phyloP scores from a whole-genome alignment of 2,329 filamentous ascomycete species.

The Trichoderma guizhouense region DNA sequence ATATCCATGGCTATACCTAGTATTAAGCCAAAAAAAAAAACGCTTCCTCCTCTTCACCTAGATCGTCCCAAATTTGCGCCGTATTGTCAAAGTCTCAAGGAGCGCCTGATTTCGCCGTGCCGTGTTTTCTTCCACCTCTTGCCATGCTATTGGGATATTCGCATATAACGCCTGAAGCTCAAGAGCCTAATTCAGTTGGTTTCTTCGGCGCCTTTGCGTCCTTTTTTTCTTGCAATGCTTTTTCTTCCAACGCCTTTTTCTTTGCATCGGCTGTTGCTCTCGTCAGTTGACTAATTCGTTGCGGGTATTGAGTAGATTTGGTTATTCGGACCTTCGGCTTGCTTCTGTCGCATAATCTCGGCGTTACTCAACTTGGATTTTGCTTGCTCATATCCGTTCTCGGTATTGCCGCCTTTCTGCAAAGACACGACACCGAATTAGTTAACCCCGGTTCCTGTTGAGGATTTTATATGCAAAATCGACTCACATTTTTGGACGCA shows the following conservation, averaged over 20 bases:
- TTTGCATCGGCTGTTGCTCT: neutral
- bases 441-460: neutral
- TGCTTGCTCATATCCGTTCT: neutral
- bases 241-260: neutral
- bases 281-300: neutral
- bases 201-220: neutral
- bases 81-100: conserved; percentile 1
- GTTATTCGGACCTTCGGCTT: neutral
- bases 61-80: neutral
- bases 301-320: neutral
- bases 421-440: neutral
- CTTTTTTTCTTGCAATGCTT: neutral
- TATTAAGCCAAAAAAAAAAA: neutral
- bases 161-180: neutral
- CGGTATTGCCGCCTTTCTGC: neutral
- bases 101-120: conserved; percentile 16
- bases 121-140: neutral
- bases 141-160: neutral
- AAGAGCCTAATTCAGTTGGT: neutral
- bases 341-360: conserved; percentile 13
- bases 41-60: neutral
- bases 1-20: neutral
- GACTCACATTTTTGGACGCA: neutral
- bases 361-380: neutral
- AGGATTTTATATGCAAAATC: neutral